Conservation (phyloP, 148 eudicot species). For the Chenopodium formosanum region DNA sequence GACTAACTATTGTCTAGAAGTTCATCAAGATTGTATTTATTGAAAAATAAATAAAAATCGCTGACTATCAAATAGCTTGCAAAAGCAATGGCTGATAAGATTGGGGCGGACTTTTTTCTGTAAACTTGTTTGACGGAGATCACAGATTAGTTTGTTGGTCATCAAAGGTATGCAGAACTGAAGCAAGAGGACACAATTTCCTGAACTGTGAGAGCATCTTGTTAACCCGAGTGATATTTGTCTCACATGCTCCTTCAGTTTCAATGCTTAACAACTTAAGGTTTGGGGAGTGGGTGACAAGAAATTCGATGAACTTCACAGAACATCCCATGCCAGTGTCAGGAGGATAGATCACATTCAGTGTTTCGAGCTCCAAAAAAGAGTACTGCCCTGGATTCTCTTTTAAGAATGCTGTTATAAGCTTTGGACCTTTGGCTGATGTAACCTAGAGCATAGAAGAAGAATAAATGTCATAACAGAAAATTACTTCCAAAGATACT, state of each 20-base stretch:
- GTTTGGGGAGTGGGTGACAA: slow-evolving; percentile 8
- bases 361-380: background rate
- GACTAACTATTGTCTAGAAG: no score
- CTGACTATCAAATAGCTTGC: no score
- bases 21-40: no score
- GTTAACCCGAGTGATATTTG: background rate
- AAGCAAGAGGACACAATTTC: slow-evolving; percentile 7
- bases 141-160: no score
- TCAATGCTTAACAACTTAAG: slow-evolving; percentile 1
- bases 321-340: background rate
- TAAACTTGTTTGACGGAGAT: no score
- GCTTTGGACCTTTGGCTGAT: slow-evolving; percentile 18
- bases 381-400: slow-evolving; percentile 3
- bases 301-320: slow-evolving; percentile 8
- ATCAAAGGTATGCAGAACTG: no score
- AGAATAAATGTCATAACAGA: background rate
- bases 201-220: background rate
- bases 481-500: background rate
- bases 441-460: slow-evolving; percentile 3
- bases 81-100: no score
- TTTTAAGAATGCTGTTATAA: background rate
- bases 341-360: background rate
- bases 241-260: background rate
- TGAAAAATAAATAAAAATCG: no score
- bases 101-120: no score